Percentiles rank a stretch among this genome's conserved stretches.
These are phyloP conservation scores for Mycena albidolilacea DNA, from an alignment of 768 basidiomycete genomes.

Conservation along the genomic window DNA sequence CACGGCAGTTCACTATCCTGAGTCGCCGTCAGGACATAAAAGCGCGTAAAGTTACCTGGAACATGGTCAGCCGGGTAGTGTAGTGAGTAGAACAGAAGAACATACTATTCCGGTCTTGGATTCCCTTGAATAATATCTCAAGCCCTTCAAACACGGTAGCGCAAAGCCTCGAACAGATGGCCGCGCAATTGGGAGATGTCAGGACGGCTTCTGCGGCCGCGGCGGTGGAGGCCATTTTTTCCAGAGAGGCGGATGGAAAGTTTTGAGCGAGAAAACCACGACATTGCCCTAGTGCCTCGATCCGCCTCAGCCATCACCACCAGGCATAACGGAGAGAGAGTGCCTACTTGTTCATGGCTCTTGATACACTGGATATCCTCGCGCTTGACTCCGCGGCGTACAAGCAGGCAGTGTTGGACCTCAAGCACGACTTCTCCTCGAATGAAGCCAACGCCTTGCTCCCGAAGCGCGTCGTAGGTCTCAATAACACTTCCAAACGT, in stretches of 20 bases:
- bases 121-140: conserved; percentile 70
- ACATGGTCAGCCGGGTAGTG: conserved; percentile 23
- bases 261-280: conserved; percentile 67
- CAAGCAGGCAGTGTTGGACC: conserved; percentile 80
- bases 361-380: conserved; percentile 70
- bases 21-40: conserved; percentile 69
- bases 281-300: conserved; percentile 86
- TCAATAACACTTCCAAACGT: conserved; percentile 82
- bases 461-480: conserved; percentile 77
- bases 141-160: conserved; percentile 72
- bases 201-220: conserved; percentile 71
- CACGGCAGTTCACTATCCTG: conserved; percentile 40
- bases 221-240: conserved; percentile 81
- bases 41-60: conserved; percentile 79
- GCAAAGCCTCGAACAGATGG: conserved; percentile 82
- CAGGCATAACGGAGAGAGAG: neutral
- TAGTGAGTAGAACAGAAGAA: conserved; percentile 22
- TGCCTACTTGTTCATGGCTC: conserved; percentile 84
- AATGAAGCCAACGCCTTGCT: conserved; percentile 64
- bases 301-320: neutral
- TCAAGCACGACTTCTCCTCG: conserved; percentile 71
- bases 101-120: conserved; percentile 74
- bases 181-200: conserved; percentile 68
- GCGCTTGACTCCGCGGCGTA: conserved; percentile 69
- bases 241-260: conserved; percentile 66